phyloP scores from a whole-genome alignment of 805 yeast species.

The Candida nitratophila region DNA sequence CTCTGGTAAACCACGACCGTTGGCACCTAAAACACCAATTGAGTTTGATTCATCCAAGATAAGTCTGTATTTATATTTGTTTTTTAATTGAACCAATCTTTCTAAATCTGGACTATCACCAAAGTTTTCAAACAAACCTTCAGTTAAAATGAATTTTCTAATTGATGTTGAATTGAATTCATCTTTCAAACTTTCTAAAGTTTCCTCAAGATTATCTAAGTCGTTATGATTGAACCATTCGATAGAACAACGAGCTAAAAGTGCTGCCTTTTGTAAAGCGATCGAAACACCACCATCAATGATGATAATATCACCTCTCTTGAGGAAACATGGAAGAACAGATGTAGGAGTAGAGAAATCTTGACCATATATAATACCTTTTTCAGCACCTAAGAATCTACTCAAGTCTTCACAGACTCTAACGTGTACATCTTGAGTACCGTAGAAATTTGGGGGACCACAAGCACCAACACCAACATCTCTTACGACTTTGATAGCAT shows the following conservation, averaged over 20 bases:
- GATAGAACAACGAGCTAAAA: conserved; percentile 79
- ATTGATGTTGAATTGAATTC: conserved; percentile 69
- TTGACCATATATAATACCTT: conserved; percentile 85
- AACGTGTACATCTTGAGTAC: conserved; percentile 87
- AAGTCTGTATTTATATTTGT: conserved; percentile 76
- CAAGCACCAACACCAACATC: conserved; percentile 94
- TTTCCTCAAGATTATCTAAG: conserved; percentile 68
- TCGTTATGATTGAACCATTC: conserved; percentile 86
- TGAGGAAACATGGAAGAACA: conserved; percentile 87
- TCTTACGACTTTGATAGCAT: conserved; percentile 52
- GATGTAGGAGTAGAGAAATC: conserved; percentile 83
- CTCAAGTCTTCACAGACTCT: conserved; percentile 72
- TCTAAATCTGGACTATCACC: conserved; percentile 78
- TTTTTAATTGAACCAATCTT: conserved; percentile 63
- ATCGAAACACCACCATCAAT: conserved; percentile 76
- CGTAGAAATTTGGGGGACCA: conserved; percentile 97
- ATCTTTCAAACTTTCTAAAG: conserved; percentile 54
- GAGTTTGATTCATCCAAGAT: conserved; percentile 85
- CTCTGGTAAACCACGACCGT: conserved; percentile 85
- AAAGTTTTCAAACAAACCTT: conserved; percentile 73
- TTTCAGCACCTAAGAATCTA: conserved; percentile 66
- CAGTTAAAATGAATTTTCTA: conserved; percentile 86
- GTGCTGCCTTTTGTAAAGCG: conserved; percentile 81
- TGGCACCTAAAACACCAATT: conserved; percentile 75
- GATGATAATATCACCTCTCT: conserved; percentile 88